Percentiles rank a stretch among this genome's conserved stretches.
phyloP scores from a whole-genome alignment of 148 eudicot species.

The Chenopodium suecicum region DNA sequence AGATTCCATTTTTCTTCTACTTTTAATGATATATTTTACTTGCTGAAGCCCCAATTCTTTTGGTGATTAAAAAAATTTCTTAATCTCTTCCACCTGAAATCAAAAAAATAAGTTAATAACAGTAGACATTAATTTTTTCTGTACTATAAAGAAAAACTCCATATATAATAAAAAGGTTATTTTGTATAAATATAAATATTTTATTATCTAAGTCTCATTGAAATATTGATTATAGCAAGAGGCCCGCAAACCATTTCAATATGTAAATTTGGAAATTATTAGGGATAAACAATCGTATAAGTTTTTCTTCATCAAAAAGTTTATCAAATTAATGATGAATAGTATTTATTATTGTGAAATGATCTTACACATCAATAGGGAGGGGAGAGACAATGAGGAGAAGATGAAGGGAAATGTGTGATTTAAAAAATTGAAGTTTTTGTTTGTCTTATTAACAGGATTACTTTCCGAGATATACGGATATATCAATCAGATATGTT shows the following conservation, averaged over 20 bases:
- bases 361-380: neutral
- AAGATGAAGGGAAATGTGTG: conserved; percentile 5
- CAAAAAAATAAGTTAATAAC: neutral
- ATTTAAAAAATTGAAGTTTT: neutral
- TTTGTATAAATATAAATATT: no score
- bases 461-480: neutral
- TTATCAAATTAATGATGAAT: neutral
- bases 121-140: neutral
- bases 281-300: neutral
- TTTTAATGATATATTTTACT: neutral
- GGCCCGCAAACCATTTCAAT: neutral
- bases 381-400: neutral
- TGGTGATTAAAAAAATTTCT: neutral
- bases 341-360: neutral
- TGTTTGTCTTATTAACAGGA: neutral
- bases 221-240: no score
- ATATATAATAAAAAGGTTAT: no score
- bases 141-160: neutral
- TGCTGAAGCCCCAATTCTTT: neutral
- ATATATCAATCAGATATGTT: neutral
- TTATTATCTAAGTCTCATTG: neutral
- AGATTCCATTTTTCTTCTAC: conserved; percentile 17
- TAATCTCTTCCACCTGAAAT: neutral
- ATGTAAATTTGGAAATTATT: neutral
- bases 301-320: neutral